Conservation (phyloP, 2,329 filamentous ascomycete genomes). For the Fusarium denticulatum region DNA sequence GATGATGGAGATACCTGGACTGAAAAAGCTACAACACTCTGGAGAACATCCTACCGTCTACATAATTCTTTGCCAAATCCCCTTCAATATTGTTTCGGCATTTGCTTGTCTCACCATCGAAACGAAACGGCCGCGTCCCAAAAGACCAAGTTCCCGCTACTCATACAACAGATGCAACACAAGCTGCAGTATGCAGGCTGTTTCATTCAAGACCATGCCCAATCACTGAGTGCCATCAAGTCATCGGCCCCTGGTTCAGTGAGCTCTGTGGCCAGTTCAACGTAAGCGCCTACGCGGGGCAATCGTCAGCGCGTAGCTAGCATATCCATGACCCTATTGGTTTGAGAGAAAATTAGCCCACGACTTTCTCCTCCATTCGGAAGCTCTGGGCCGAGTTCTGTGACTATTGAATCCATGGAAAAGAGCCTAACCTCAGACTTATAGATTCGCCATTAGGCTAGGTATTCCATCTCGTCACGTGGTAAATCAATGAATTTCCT, state of each 20-base stretch:
- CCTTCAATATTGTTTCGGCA: background rate
- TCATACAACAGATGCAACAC: background rate
- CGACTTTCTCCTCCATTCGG: conserved; percentile 17
- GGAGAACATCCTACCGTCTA: background rate
- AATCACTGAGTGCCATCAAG: conserved; percentile 22
- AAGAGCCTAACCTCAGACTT: background rate
- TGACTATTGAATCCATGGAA: background rate
- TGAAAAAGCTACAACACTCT: background rate
- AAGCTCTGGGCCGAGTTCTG: conserved; percentile 6
- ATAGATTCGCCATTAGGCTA: background rate
- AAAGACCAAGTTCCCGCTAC: conserved; percentile 24
- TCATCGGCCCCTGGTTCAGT: conserved; percentile 3
- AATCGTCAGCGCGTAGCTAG: conserved; percentile 21
- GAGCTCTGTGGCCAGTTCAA: conserved; percentile 8
- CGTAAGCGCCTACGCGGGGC: conserved; percentile 34
- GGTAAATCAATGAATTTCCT: background rate
- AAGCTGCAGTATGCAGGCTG: background rate
- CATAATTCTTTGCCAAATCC: background rate
- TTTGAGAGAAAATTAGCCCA: conserved; percentile 19
- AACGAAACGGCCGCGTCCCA: conserved; percentile 6
- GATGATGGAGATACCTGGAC: background rate
- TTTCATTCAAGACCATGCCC: conserved; percentile 4
- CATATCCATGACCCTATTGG: conserved; percentile 22
- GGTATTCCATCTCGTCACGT: conserved; percentile 13
- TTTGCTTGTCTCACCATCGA: background rate